Evolutionary conservation across 2,329 filamentous ascomycete species (phyloP).

Genomic region (Fonsecaea pedrosoi): DNA sequence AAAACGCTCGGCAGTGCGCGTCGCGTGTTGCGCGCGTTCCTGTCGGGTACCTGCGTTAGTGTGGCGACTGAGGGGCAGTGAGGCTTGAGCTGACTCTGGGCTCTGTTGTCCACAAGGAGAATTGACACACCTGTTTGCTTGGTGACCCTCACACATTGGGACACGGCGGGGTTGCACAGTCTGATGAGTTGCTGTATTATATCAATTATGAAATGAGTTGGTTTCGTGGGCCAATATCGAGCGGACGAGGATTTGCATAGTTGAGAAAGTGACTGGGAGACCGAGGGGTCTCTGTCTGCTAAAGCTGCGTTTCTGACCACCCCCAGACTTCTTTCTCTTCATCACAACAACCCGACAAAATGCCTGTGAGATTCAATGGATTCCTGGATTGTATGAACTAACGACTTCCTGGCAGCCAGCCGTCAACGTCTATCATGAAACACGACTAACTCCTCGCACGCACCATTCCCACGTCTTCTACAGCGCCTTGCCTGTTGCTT

Average conservation of each 20-base stretch:
- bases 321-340: too few species aligned
- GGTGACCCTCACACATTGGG: not conserved
- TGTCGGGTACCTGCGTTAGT: slow-evolving; percentile 19
- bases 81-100: not conserved
- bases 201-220: not conserved
- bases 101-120: not conserved
- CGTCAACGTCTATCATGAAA: not conserved
- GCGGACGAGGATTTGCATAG: too few species aligned
- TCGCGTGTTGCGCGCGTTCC: not conserved
- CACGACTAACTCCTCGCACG: too few species aligned
- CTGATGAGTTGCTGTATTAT: not conserved
- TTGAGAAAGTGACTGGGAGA: too few species aligned
- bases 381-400: not conserved
- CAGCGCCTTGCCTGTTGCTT: too few species aligned
- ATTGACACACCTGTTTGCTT: not conserved
- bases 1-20: not conserved
- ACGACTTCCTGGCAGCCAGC: not conserved
- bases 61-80: not conserved
- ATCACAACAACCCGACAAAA: not conserved
- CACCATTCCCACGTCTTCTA: too few species aligned
- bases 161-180: not conserved
- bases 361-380: not conserved
- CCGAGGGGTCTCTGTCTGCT: too few species aligned
- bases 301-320: too few species aligned
- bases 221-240: not conserved